Evolutionary conservation across 75 land plant genomes (phyloP), one percentile per base, ranked within the genome.

Genomic region (Isoetes taiwanensis): DNA sequence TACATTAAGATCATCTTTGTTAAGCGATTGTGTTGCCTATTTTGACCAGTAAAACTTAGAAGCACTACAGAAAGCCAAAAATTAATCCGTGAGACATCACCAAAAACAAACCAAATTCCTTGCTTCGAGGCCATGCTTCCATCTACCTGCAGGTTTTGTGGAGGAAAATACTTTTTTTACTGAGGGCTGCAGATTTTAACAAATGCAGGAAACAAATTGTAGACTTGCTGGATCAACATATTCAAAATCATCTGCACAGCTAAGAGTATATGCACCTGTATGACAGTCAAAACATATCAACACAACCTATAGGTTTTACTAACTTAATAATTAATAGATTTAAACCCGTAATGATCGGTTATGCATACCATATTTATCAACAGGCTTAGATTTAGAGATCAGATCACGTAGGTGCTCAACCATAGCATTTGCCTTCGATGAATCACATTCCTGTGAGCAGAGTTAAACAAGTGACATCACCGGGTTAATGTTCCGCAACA

Each of bases 371-470:
- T 71, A 86, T 38, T 78, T 72, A 0, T 78, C 82, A 8, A 86
- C 87, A n/a, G 71, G 17, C 53, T 80, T 78, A 65, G 76, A n/a
- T n/a, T 80, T 80, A 10, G 88, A 52, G 31, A 83, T 39, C 32
- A 86, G 32, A 30, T 68, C 79, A 41, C 87, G 64, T 34, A 90
- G 80, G 66, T 80, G 70, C 30, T 67, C 82, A 14, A 90, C 64
- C 87, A 90, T 83, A 42, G 74, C 72, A 57, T 83, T 86, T 25
- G 97, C 97, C 33, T 76, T 78, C 34, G 73, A 79, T 20, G 94
- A 77, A 62, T 83, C 88, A 63, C 93, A 86, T 63, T 82, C 88
- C 94, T 87, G 55, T n/a, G n/a, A n/a, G n/a, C n/a, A n/a, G n/a
- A n/a, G n/a, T n/a, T n/a, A n/a, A n/a, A n/a, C n/a, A n/a, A n/a